phyloP scores from a whole-genome alignment of 1,284 basidiomycete species.

The Apiotrichum montevideense region DNA sequence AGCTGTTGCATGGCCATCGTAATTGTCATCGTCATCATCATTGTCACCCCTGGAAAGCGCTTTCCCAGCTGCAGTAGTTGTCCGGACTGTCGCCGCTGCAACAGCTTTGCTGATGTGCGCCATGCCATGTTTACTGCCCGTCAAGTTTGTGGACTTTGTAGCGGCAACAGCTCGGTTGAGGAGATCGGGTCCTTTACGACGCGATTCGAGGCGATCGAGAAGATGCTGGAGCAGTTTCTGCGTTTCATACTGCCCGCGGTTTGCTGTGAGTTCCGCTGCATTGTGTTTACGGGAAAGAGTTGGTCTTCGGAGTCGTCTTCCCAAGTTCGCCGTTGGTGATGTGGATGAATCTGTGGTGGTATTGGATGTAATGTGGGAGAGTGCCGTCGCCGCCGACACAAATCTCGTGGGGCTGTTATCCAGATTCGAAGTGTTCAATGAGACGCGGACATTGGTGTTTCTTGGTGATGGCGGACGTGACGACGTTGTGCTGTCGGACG shows the following conservation, averaged over 20 bases:
- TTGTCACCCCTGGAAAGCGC: background rate
- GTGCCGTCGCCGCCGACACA: background rate
- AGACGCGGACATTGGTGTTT: background rate
- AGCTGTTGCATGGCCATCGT: conserved; percentile 17
- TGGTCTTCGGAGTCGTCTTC: conserved; percentile 1
- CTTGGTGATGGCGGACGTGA: background rate
- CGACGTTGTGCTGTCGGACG: background rate
- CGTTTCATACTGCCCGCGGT: conserved; percentile 34
- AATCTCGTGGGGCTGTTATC: too few relatives aligned
- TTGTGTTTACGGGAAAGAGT: conserved; percentile 4
- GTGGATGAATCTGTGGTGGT: background rate
- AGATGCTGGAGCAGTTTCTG: conserved; percentile 37
- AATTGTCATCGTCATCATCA: background rate
- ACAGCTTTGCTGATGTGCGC: conserved; percentile 24
- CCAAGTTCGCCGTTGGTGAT: background rate
- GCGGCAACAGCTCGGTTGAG: conserved; percentile 29
- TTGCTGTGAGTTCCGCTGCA: background rate
- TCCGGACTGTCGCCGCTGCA: conserved; percentile 11
- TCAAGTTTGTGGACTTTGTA: conserved; percentile 11
- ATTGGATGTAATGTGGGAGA: background rate
- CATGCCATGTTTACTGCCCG: conserved; percentile 20
- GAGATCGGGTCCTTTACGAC: conserved; percentile 28
- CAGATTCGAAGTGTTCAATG: too few relatives aligned
- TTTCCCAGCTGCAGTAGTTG: background rate
- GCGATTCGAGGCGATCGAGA: conserved; percentile 32